Percentiles rank a stretch among this genome's conserved stretches.
Conservation (phyloP, 768 basidiomycete species). For the Polyporus arcularius region DNA sequence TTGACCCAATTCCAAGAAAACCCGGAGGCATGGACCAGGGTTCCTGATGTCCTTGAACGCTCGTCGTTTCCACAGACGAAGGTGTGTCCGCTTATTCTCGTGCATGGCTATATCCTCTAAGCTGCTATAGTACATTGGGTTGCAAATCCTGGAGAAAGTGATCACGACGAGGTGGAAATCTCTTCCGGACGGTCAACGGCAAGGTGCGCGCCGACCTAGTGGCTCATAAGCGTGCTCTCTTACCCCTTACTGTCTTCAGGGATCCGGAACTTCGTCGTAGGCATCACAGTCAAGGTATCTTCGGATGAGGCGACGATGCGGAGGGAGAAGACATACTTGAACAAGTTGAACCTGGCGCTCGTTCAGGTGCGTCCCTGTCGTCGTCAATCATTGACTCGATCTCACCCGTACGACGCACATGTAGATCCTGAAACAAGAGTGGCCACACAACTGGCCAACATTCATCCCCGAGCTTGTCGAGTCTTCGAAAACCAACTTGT, state of each 20-base stretch:
- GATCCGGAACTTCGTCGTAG: constrained; percentile 96
- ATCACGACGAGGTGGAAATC: constrained; percentile 96
- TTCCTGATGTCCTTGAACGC: constrained; percentile 88
- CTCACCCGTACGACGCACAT: not conserved
- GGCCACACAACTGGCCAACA: constrained; percentile 98
- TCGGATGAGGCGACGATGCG: constrained; percentile 88
- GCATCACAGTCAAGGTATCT: constrained; percentile 88
- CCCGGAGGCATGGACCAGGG: constrained; percentile 95
- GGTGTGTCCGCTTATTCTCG: constrained; percentile 38
- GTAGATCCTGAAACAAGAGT: constrained; percentile 98
- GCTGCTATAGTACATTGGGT: constrained; percentile 78
- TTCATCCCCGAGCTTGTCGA: constrained; percentile 97
- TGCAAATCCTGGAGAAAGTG: constrained; percentile 95
- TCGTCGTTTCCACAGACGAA: constrained; percentile 87
- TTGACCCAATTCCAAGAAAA: constrained; percentile 96
- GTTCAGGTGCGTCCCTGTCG: constrained; percentile 64
- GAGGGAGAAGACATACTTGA: constrained; percentile 91
- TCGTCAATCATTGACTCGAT: not conserved
- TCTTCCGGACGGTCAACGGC: constrained; percentile 89
- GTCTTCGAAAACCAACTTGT: constrained; percentile 94
- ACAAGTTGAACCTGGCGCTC: constrained; percentile 95
- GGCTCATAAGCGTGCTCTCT: not conserved
- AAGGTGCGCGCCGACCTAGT: constrained; percentile 50
- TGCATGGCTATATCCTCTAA: not conserved
- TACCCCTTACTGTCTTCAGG: constrained; percentile 43